Evolutionary conservation across 2,329 filamentous ascomycete genomes (phyloP), one percentile per base, ranked within the genome.

Genomic region (Erysiphe pisi): DNA sequence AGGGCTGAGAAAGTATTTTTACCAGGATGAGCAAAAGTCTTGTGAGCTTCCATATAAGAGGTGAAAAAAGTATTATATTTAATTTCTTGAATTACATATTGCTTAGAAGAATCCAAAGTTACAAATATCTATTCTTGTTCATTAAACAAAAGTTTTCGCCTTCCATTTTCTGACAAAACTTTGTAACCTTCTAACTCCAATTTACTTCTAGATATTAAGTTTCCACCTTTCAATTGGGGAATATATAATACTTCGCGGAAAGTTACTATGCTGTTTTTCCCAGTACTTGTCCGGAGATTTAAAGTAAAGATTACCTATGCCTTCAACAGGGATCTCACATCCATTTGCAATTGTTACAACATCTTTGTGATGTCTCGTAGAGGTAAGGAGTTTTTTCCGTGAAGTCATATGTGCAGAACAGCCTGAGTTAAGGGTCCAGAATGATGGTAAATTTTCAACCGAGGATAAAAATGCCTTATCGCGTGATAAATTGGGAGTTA

Each of bases 71-170:
- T 36, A 36, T 36, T 36, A 36, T 36, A 36, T 36, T 36, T 36
- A 47, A 2, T 28, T 22, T 73, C 40, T n/a, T 73, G 70, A 73
- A 73, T 31, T 73, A 47, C 45, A 73, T 9, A 73, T 16, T 73
- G 70, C 31, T 73, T 73, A 25, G 45, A 73, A 73, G 70, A 73
- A 73, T 73, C 70, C 45, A 73, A 43, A 73, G 49, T 45, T 16
- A 40, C 70, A 47, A 73, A 73, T 8, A 73, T 73, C 70, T 40
- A 73, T 73, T 73, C 40, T 22, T 73, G 45, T 9, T 73, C 70
- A 40, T 22, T 28, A 49, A n/a, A 1, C 9, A 73, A 73, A 14
- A 73, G 12, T 43, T 31, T 12, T 22, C 4, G 70, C 40, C 36
- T 36, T 25, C 70, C 70, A 1, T 47, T 49, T 20, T 73, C 16